Percentiles rank a stretch among this genome's conserved stretches.
Evolutionary conservation across 2,329 filamentous ascomycete species (phyloP).

Genomic region (Aspergillus pseudonomiae): DNA sequence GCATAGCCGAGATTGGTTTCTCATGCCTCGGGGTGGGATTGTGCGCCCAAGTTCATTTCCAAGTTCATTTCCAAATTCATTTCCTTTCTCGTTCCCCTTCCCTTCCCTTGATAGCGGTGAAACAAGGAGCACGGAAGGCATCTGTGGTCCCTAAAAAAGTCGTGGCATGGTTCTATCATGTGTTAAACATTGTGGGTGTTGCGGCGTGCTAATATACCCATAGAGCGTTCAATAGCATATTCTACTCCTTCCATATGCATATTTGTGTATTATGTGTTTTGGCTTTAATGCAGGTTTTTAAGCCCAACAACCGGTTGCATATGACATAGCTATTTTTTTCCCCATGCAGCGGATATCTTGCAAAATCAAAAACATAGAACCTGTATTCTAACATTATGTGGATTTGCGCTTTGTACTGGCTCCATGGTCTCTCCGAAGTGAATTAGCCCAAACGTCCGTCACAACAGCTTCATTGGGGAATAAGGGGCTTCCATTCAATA

Average conservation of each 20-base stretch:
- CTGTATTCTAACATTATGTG: neutral
- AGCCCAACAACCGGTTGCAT: neutral
- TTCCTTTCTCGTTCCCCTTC: neutral
- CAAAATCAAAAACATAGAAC: neutral
- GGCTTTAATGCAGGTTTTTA: neutral
- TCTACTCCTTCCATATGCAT: slow-evolving; percentile 1
- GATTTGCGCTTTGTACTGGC: neutral
- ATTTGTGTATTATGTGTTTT: neutral
- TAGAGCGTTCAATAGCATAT: slow-evolving; percentile 21
- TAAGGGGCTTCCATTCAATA: slow-evolving; percentile 37
- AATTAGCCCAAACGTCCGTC: neutral
- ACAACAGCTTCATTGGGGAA: slow-evolving; percentile 22
- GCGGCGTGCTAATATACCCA: slow-evolving; percentile 23
- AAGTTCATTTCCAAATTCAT: neutral
- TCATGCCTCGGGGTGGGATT: slow-evolving; percentile 36
- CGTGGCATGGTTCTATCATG: slow-evolving; percentile 11
- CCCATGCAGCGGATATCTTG: neutral
- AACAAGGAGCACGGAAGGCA: neutral
- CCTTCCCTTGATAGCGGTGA: neutral
- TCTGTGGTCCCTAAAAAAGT: neutral
- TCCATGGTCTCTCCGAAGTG: neutral
- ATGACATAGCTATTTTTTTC: neutral
- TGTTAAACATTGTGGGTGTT: slow-evolving; percentile 12
- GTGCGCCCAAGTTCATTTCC: neutral
- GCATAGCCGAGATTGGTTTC: slow-evolving; percentile 45